Base-by-base conservation (phyloP, 1,284 basidiomycete species). In the Cryptococcus sp. region DNA sequence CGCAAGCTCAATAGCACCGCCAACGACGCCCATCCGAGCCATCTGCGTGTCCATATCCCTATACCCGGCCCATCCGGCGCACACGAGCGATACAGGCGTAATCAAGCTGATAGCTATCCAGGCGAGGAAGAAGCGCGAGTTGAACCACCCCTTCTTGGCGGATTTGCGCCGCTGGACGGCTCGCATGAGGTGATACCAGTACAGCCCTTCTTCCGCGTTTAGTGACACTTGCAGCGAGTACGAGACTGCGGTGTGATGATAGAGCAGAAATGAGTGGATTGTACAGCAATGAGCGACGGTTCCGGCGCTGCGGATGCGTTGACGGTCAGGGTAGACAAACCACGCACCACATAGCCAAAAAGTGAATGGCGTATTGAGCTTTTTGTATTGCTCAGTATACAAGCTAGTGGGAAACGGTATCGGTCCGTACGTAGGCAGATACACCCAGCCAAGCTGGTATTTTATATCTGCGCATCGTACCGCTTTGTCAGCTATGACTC, bases 121-220 rank as follows among this genome's bases (percentile, higher is more conserved):
- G 5, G 64, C 61, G 58, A 57, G 60, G 57, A 70, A 72, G 57
- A 65, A 70, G 19, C 40, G 52, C 10, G 65, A 69, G n/a, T 42
- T 57, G 35, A 70, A 61, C 69, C 69, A 72, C 30, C 30, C 30
- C 22, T 62, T 52, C 23, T 35, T 50, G 1, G 66, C 61, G 7
- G 63, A 60, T 47, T 62, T 63, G 11, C 67, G 65, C 40, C 57
- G 52, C 39, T 57, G 55, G 3, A 70, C 67, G 40, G 68, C 68
- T 17, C 64, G 52, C 62, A 72, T 72, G 27, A 72, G 62, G 52
- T 68, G 65, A 47, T 65, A 68, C 70, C 70, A 72, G 57, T 72
- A 72, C 10, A 72, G 57, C 0, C 63, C 65, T 57, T 70, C 70
- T 61, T 72, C 67, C 22, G 67, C 67, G 40, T 66, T 69, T 17